Evolutionary conservation across 257 asterid genomes (phyloP).

Genomic region (Haberlea rhodopensis): DNA sequence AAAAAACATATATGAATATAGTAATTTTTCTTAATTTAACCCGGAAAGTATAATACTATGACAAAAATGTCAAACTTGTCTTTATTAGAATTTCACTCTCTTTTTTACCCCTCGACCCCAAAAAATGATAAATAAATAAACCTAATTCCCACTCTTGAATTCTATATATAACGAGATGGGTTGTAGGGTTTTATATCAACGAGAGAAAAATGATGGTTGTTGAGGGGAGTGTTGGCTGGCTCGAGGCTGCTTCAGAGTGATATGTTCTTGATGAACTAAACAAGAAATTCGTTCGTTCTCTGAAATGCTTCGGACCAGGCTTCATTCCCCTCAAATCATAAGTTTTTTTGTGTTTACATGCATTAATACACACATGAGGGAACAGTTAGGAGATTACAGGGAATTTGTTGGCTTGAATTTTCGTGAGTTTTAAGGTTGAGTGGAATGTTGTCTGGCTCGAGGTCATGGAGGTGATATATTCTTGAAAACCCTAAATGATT

Average conservation of each 20-base stretch:
- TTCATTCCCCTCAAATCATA: constrained; percentile 71
- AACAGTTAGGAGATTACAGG: no score
- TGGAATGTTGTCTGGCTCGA: constrained; percentile 64
- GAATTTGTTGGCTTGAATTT: not conserved
- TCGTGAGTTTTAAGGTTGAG: constrained; percentile 46
- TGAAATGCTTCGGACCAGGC: constrained; percentile 81
- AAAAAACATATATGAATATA: no score
- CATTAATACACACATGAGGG: not conserved
- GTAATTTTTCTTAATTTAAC: not conserved
- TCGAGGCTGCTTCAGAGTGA: constrained; percentile 36
- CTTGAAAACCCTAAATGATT: constrained; percentile 34
- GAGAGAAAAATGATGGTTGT: constrained; percentile 22
- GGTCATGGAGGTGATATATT: constrained; percentile 34
- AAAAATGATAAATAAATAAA: not conserved
- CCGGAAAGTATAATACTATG: not conserved
- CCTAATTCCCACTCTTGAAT: not conserved
- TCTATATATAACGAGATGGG: constrained; percentile 29
- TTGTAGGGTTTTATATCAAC: constrained; percentile 26
- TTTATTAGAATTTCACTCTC: not conserved
- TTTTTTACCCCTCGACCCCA: not conserved
- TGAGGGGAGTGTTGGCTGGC: constrained; percentile 58
- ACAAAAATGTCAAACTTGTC: no score
- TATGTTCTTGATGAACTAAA: not conserved
- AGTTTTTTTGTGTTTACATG: not conserved
- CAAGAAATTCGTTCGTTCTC: constrained; percentile 20